These are phyloP conservation scores for Mortierella claussenii DNA, from an alignment of 192 early-diverging fungal species.

Conservation along the genomic window DNA sequence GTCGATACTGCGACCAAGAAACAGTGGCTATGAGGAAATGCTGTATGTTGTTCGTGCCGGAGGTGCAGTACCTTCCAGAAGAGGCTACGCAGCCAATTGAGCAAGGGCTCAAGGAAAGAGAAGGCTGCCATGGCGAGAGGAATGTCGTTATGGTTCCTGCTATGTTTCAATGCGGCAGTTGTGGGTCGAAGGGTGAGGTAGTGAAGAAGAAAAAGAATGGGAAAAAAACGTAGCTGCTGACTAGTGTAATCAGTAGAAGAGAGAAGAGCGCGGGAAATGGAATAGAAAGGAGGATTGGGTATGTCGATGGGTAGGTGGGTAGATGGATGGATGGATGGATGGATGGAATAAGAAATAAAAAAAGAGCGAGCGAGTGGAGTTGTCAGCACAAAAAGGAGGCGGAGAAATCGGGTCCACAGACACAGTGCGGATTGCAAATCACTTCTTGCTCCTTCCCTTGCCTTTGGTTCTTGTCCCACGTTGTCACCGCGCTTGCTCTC, in stretches of 20 bases:
- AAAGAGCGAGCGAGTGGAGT: too few relatives aligned
- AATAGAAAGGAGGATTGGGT: too few relatives aligned
- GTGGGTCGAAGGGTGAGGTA: slow-evolving; percentile 1
- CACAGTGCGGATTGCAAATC: too few relatives aligned
- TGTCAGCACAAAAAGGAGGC: too few relatives aligned
- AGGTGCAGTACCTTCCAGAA: slow-evolving; percentile 77
- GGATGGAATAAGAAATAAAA: neutral
- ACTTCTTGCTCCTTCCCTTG: too few relatives aligned
- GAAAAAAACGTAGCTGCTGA: too few relatives aligned
- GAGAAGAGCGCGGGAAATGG: too few relatives aligned
- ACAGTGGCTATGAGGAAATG: neutral
- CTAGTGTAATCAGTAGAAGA: too few relatives aligned
- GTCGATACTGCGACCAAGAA: neutral
- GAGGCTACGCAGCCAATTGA: slow-evolving; percentile 79
- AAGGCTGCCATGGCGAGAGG: slow-evolving; percentile 62
- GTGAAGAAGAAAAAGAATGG: slow-evolving; percentile 8
- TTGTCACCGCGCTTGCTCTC: too few relatives aligned
- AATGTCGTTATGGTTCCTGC: neutral
- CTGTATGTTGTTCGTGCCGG: too few relatives aligned
- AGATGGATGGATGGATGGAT: neutral
- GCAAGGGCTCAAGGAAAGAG: slow-evolving; percentile 63
- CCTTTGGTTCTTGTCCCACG: too few relatives aligned
- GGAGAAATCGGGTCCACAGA: too few relatives aligned
- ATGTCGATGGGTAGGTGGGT: neutral
- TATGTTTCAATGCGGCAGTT: neutral